Conservation (phyloP, 257 asterid genomes). For the Nicotiana knightiana region DNA sequence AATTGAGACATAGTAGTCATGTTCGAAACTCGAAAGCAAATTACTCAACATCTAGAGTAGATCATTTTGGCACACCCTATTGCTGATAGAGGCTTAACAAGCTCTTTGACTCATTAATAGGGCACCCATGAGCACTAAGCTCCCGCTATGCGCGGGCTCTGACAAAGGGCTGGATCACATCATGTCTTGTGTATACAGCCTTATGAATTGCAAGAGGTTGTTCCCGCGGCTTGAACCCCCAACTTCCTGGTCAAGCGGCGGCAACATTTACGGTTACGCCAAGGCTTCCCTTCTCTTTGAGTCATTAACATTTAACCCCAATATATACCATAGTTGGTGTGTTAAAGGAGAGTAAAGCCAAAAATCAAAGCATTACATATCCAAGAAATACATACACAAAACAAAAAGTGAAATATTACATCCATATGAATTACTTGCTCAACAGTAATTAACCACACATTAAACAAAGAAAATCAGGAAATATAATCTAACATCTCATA, state of each 20-base stretch:
- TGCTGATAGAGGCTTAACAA: not conserved
- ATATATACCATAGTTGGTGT: not conserved
- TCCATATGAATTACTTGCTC: not conserved
- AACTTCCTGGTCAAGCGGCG: no score
- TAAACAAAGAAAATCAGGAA: not conserved
- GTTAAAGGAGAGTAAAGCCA: not conserved
- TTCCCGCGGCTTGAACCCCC: no score
- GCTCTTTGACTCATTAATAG: not conserved
- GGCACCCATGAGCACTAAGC: no score
- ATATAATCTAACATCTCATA: slow-evolving; percentile 17
- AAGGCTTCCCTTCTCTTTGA: not conserved
- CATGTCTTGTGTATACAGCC: no score
- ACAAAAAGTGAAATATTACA: not conserved
- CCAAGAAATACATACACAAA: not conserved
- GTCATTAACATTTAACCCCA: not conserved
- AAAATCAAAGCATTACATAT: not conserved
- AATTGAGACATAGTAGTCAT: no score
- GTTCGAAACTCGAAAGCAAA: not conserved
- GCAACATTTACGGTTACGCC: no score
- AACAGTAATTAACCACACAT: not conserved
- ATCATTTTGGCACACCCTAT: not conserved
- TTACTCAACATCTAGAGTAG: not conserved
- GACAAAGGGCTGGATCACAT: no score
- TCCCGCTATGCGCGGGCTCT: no score
- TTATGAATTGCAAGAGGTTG: no score